Conservation (phyloP, 148 eudicot genomes). For the Chenopodium suecicum region DNA sequence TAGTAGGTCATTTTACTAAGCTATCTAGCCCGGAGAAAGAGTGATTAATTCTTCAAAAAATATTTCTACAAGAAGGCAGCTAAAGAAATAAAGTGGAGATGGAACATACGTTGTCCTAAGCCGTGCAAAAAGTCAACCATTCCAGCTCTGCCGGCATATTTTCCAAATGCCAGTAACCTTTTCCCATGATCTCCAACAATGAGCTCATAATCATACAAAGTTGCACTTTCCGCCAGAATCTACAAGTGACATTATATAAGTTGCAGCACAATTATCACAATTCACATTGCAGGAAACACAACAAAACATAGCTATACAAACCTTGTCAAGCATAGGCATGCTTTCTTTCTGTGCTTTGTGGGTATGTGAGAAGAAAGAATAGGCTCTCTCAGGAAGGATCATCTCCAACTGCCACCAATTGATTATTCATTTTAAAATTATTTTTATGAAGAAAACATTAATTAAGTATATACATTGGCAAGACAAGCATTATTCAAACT, state of each 20-base stretch:
- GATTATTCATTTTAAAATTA: background rate
- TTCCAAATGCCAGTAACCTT: slow-evolving; percentile 89
- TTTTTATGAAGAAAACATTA: background rate
- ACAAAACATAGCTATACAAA: slow-evolving; percentile 19
- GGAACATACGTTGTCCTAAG: slow-evolving; percentile 77
- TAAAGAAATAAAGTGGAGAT: background rate
- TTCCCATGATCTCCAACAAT: slow-evolving; percentile 84
- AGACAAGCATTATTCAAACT: background rate
- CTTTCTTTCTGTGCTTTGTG: slow-evolving; percentile 98
- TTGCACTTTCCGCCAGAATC: slow-evolving; percentile 75
- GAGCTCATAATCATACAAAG: slow-evolving; percentile 95
- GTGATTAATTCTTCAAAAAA: background rate
- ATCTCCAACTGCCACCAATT: slow-evolving; percentile 74
- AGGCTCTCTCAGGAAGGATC: slow-evolving; percentile 95
- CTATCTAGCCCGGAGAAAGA: background rate
- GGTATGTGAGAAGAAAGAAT: slow-evolving; percentile 97
- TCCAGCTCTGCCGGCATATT: slow-evolving; percentile 97
- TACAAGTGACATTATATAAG: slow-evolving; percentile 28
- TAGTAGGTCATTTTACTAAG: background rate
- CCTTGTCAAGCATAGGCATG: slow-evolving; percentile 95
- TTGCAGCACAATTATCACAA: slow-evolving; percentile 7
- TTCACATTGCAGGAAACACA: background rate
- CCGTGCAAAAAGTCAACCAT: slow-evolving; percentile 83
- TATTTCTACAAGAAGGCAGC: background rate
- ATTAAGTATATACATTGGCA: background rate